Evolutionary conservation across 495 filamentous ascomycete genomes (phyloP).

Genomic region (Hyphodiscus hymeniophilus): DNA sequence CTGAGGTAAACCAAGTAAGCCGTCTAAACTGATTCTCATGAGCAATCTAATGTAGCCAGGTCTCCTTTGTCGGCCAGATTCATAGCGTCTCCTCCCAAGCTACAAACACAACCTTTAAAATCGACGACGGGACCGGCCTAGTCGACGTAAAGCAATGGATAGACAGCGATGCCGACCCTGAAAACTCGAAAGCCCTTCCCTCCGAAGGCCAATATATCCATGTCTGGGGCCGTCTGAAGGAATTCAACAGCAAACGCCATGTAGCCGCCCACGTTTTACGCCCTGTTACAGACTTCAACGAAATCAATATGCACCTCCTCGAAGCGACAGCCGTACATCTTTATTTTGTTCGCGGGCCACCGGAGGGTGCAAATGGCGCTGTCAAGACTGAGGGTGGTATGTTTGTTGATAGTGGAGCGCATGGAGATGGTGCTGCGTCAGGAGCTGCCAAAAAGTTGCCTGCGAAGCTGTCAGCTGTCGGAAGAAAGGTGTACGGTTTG

Average conservation of each 20-base stretch:
- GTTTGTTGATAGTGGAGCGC: constrained; percentile 44
- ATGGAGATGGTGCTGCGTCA: constrained; percentile 14
- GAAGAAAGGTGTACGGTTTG: constrained; percentile 58
- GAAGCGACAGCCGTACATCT: constrained; percentile 85
- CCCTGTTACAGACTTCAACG: constrained; percentile 75
- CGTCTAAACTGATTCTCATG: not conserved
- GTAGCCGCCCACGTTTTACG: constrained; percentile 75
- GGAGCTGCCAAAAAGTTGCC: constrained; percentile 28
- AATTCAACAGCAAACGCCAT: constrained; percentile 70
- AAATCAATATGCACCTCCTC: constrained; percentile 81
- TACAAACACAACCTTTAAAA: constrained; percentile 83
- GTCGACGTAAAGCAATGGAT: constrained; percentile 93
- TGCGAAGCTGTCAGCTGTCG: constrained; percentile 42
- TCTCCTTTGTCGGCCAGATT: constrained; percentile 85
- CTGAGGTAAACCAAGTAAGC: constrained; percentile 47
- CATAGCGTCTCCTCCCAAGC: constrained; percentile 76
- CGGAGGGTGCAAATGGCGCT: constrained; percentile 29
- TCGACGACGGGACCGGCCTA: constrained; percentile 91
- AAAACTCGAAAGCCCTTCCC: constrained; percentile 31
- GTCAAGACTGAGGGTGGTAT: constrained; percentile 29
- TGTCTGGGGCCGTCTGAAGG: constrained; percentile 70
- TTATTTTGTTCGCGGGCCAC: constrained; percentile 70
- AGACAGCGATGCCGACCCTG: constrained; percentile 49
- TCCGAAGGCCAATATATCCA: constrained; percentile 68
- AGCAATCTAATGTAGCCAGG: constrained; percentile 27